phyloP scores from a whole-genome alignment of 2,329 filamentous ascomycete species.

The Monosporascus cannonballus region DNA sequence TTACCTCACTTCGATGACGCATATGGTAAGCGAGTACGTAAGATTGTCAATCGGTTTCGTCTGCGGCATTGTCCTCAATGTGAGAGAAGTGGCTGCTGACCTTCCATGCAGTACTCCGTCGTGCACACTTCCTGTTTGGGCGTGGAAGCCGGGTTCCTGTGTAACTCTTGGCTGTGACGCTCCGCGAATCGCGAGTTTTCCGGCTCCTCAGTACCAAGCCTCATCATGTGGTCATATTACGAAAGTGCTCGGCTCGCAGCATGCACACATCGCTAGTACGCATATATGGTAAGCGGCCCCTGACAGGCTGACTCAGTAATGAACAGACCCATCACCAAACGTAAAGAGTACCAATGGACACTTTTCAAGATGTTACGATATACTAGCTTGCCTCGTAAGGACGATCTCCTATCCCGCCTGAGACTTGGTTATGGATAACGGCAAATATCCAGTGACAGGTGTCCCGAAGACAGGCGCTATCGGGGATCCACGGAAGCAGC shows the following conservation, averaged over 20 bases:
- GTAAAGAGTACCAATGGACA: no score
- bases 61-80: no score
- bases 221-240: background rate
- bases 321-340: background rate
- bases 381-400: no score
- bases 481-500: no score
- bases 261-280: background rate
- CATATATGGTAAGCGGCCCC: background rate
- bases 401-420: no score
- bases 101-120: background rate
- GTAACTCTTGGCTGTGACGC: background rate
- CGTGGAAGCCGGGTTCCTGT: background rate
- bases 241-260: background rate
- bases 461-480: no score
- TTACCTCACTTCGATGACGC: no score
- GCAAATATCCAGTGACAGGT: no score
- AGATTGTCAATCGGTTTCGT: no score
- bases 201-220: background rate
- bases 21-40: no score
- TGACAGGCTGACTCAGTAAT: background rate
- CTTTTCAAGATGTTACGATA: no score
- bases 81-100: background rate
- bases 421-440: no score
- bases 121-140: background rate
- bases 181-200: background rate